Evolutionary conservation across 2,329 filamentous ascomycete species (phyloP), one percentile per base, ranked within the genome.

Genomic region (Cytospora schulzeri): DNA sequence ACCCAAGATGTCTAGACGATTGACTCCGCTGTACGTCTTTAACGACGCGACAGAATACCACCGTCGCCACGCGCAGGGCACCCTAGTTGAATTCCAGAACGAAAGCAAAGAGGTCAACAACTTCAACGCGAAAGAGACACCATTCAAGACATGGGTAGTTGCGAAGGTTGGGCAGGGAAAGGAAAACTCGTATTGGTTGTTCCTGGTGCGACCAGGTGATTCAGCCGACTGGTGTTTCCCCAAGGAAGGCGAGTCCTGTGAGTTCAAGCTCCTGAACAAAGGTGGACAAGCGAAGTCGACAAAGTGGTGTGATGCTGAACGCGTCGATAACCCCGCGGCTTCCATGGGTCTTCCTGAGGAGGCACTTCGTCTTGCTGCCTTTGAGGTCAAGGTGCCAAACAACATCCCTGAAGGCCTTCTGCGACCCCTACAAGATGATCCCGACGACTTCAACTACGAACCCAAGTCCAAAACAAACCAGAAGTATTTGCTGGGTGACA

Each of bases 281-380:
- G 50, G 35, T 24, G 57, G 60, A 11, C 64, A 59, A 35, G 55
- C n/a, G 2, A 48, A 68, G 50, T 57, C 35, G 28, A 48, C 57
- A 22, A 60, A 66, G 26, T 52, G 48, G 45, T 60, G 62, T 33
- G 58, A 62, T 4, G 64, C 64, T 12, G 66, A 68, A 31, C 66
- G 66, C 15, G 54, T 66, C 38, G 66, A 68, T 19, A 68, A 66
- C 38, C 62, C 64, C 14, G 61, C 59, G 19, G 61, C 61, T 26
- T 55, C 35, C 7, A 60, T 66, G 48, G 66, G 66, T 29, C 29
- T 68, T 5, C 52, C 50, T 17, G 66, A 66, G 1, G 61, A 35
- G 1, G 41, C 57, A 1, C 52, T 53, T n/a, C 62, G 45, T 28
- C 59, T 64, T 33, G 56, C 57, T 14, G 61, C 64, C 12, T 68